These are phyloP conservation scores for Candida morakotiae DNA, from an alignment of 805 yeast species.

Conservation along the genomic window DNA sequence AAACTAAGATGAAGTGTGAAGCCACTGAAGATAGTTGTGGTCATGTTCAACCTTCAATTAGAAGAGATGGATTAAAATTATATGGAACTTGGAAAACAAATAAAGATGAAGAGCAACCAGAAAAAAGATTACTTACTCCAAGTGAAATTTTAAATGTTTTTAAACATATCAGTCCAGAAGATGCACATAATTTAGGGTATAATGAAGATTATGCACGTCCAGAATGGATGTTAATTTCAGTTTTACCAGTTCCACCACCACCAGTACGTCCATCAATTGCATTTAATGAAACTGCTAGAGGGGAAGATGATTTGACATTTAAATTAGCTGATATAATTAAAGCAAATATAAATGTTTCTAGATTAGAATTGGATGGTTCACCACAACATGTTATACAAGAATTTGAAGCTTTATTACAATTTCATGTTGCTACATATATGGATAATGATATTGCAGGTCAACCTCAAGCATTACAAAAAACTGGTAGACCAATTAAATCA, in stretches of 20 bases:
- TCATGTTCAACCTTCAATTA: slow-evolving; percentile 89
- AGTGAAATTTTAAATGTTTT: slow-evolving; percentile 87
- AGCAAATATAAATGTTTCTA: slow-evolving; percentile 96
- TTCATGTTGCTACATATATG: slow-evolving; percentile 99
- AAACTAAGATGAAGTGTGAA: slow-evolving; percentile 92
- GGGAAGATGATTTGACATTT: slow-evolving; percentile 98
- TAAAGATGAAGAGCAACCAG: slow-evolving; percentile 88
- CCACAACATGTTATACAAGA: slow-evolving; percentile 98
- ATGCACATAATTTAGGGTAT: slow-evolving; percentile 78
- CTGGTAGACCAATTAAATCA: slow-evolving; percentile 97
- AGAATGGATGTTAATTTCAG: slow-evolving; percentile 96
- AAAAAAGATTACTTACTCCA: slow-evolving; percentile 82
- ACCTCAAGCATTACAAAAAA: slow-evolving; percentile 97
- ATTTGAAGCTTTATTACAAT: slow-evolving; percentile 91
- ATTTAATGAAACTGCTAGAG: slow-evolving; percentile 95
- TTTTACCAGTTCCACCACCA: slow-evolving; percentile 99
- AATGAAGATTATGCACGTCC: slow-evolving; percentile 97
- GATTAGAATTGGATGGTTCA: slow-evolving; percentile 96
- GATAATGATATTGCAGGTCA: slow-evolving; percentile 99
- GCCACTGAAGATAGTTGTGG: slow-evolving; percentile 88
- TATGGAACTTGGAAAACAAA: slow-evolving; percentile 99
- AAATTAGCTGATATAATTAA: slow-evolving; percentile 94
- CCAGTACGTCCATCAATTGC: slow-evolving; percentile 99
- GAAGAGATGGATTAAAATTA: slow-evolving; percentile 92
- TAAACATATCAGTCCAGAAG: slow-evolving; percentile 84